Evolutionary conservation across 352 stramenopile genomes (phyloP), one percentile per base, ranked within the genome.

Genomic region (Halophytophthora batemanensis): DNA sequence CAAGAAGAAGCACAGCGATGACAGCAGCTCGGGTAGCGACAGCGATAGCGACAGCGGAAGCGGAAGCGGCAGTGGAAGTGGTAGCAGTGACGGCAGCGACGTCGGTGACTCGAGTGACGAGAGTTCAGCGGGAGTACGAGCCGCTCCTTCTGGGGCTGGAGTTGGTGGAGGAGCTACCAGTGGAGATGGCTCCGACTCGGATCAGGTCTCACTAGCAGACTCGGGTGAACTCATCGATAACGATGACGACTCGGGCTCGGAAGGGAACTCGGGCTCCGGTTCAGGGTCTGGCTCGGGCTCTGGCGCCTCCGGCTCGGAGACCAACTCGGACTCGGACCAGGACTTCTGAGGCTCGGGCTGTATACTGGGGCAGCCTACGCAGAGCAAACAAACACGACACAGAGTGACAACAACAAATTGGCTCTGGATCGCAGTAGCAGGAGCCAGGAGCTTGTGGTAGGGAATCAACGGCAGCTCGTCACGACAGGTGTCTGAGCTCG

Each of bases 171-270:
- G 46, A 31, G 58, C 33, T 19, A 49, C 38, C 14, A 42, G 40
- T 15, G 50, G 25, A 23, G 53, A 50, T 29, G 78, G 62, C 17
- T 89, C 77, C 11, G 80, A 89, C 63, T 90, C 77, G 60, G 83
- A 92, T 29, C 74, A 93, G 31, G 81, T 93, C 5, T 93, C 83
- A 3, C 58, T 93, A 53, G 83, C 83, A 33, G 83, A 93, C 57
- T 93, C 83, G 41, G 77, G 68, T 0, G 80, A 93, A 48, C 67
- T 91, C 22, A 90, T 91, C 49, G 82, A 87, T 63, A 90, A 93
- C 45, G 77, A 93, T 56, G 85, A 95, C 61, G 80, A 77, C 40
- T 87, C 75, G 0, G 77, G 70, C 34, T 73, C 64, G n/a, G 78
- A 82, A 38, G 65, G 45, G 29, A 61, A 59, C 1, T 69, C 64